Evolutionary conservation across 1,139 yeast genomes (phyloP).

Genomic region (Taiozyma sp.): DNA sequence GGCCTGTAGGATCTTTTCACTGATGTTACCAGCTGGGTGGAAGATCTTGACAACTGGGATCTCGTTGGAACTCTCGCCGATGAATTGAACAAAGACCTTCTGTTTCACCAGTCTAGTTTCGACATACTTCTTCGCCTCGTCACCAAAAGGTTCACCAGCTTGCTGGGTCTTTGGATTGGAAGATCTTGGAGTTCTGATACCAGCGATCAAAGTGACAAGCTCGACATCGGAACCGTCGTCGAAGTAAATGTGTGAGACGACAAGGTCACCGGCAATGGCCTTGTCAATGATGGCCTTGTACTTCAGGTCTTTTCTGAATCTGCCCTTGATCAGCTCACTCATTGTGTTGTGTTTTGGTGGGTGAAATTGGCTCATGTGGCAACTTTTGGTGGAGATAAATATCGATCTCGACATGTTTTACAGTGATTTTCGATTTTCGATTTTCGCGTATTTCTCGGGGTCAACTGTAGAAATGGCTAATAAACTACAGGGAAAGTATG

Average conservation of each 20-base stretch:
- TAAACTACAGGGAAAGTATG: too few species aligned
- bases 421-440: background rate
- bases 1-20: constrained; percentile 56
- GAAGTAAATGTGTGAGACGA: constrained; percentile 37
- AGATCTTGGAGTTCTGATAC: constrained; percentile 67
- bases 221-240: constrained; percentile 47
- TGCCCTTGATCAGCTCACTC: constrained; percentile 19
- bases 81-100: constrained; percentile 48
- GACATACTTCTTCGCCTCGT: constrained; percentile 60
- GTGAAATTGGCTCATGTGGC: background rate
- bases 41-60: constrained; percentile 52
- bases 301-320: constrained; percentile 22
- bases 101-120: constrained; percentile 65
- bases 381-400: background rate
- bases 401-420: background rate
- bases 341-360: background rate
- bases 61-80: constrained; percentile 60
- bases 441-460: too few species aligned
- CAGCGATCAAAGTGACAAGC: constrained; percentile 64
- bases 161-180: constrained; percentile 30
- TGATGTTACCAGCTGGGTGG: constrained; percentile 74
- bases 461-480: background rate
- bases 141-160: constrained; percentile 47
- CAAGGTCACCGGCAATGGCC: constrained; percentile 74
- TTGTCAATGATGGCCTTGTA: constrained; percentile 59